Evolutionary conservation across 208 protist species (phyloP).

Genomic region (Leishmania amazonensis): DNA sequence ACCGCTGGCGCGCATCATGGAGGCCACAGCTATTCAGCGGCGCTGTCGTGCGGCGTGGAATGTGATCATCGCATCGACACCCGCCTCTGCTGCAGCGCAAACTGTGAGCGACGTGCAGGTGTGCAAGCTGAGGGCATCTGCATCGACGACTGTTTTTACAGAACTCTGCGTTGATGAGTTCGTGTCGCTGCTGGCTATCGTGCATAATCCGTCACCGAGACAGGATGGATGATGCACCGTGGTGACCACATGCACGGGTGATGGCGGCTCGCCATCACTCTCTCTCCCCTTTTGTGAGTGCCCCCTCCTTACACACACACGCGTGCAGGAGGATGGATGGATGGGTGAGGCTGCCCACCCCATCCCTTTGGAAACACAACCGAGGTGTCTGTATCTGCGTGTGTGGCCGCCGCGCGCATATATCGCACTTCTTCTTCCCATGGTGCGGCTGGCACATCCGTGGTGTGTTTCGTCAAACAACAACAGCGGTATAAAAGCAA

Average conservation of each 20-base stretch:
- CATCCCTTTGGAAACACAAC: background rate
- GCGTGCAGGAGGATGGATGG: too few species aligned
- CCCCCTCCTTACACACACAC: background rate
- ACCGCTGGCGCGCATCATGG: conserved; percentile 26
- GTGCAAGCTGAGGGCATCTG: conserved; percentile 10
- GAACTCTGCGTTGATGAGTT: conserved; percentile 44
- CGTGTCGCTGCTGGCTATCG: conserved; percentile 19
- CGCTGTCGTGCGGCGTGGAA: conserved; percentile 27
- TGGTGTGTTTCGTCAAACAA: background rate
- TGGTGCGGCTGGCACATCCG: background rate
- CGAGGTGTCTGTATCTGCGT: background rate
- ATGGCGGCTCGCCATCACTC: background rate
- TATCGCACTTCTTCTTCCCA: too few species aligned
- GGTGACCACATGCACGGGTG: background rate
- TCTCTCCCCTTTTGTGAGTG: background rate
- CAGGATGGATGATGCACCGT: background rate
- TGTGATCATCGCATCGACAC: background rate
- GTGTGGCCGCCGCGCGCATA: background rate
- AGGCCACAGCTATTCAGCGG: conserved; percentile 23
- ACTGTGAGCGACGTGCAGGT: background rate
- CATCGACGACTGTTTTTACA: conserved; percentile 24
- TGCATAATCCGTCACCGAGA: background rate
- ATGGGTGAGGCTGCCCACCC: background rate
- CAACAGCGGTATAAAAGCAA: background rate
- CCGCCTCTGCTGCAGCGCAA: background rate